These are phyloP conservation scores for Luffa aegyptiaca DNA, from an alignment of 306 rosid genomes.

Conservation along the genomic window DNA sequence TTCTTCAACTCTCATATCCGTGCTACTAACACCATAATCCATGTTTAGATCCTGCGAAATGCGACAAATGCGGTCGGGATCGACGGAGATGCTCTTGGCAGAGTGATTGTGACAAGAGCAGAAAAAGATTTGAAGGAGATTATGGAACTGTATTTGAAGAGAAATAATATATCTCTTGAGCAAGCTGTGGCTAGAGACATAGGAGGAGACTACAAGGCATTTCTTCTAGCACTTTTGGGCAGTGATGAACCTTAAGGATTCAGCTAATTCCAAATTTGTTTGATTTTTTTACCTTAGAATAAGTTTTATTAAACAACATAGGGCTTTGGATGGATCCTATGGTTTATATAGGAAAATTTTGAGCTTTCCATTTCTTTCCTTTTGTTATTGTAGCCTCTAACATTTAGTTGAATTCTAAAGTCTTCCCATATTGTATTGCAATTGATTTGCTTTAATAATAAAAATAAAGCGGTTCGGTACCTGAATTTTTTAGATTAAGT, in stretches of 20 bases:
- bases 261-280: background rate
- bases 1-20: background rate
- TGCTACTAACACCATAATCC: background rate
- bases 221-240: slow-evolving; percentile 18
- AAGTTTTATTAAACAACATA: background rate
- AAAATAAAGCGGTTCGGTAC: no score
- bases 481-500: no score
- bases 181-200: slow-evolving; percentile 18
- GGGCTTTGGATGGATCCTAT: background rate
- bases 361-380: background rate
- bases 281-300: background rate
- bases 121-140: slow-evolving; percentile 41
- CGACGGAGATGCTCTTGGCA: slow-evolving; percentile 30
- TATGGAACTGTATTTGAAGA: slow-evolving; percentile 22
- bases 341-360: background rate
- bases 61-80: slow-evolving; percentile 23
- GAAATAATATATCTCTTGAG: slow-evolving; percentile 28
- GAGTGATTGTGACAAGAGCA: slow-evolving; percentile 42
- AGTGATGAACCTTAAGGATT: background rate
- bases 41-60: slow-evolving; percentile 22
- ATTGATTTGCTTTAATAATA: background rate
- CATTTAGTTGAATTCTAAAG: background rate
- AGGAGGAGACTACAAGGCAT: slow-evolving; percentile 30
- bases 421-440: background rate
- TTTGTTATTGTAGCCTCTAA: background rate